Percentiles rank a stretch among this genome's conserved stretches.
Evolutionary conservation across 1,139 yeast genomes (phyloP).

Genomic region (Suhomyces atakaporum): DNA sequence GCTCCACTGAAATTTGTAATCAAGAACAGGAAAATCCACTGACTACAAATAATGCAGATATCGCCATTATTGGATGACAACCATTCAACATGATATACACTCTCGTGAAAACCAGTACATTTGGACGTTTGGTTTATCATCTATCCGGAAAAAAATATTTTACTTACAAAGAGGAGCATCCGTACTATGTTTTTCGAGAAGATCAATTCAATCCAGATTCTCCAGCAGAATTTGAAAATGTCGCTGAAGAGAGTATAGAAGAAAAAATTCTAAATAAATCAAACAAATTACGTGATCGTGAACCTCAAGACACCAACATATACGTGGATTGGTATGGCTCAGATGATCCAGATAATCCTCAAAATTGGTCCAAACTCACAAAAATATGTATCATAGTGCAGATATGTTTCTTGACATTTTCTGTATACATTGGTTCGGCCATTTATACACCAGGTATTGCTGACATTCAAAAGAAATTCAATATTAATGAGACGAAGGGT

Average conservation of each 20-base stretch:
- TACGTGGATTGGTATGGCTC: constrained; percentile 47
- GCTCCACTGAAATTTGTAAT: too few relatives aligned
- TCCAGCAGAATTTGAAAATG: constrained; percentile 29
- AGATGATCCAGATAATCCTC: constrained; percentile 59
- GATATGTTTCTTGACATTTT: constrained; percentile 47
- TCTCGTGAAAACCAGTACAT: constrained; percentile 36
- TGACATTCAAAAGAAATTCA: constrained; percentile 29
- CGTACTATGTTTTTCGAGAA: constrained; percentile 36
- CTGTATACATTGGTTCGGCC: constrained; percentile 62
- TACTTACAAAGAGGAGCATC: constrained; percentile 32
- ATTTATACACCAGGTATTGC: constrained; percentile 59
- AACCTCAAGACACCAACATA: too few relatives aligned
- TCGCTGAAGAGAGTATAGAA: not conserved
- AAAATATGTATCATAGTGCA: constrained; percentile 41
- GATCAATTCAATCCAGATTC: too few relatives aligned
- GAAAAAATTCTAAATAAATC: constrained; percentile 32
- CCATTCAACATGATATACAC: constrained; percentile 7
- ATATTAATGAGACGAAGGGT: constrained; percentile 29
- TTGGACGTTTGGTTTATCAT: constrained; percentile 36
- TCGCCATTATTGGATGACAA: too few relatives aligned
- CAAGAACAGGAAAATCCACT: too few relatives aligned
- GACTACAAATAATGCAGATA: too few relatives aligned
- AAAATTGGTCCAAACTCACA: constrained; percentile 49
- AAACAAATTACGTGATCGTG: too few relatives aligned
- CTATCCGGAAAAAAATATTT: constrained; percentile 33